These are phyloP conservation scores for Helianthus annuus DNA, from an alignment of 129 eudicot genomes.

Conservation along the genomic window HanXRQr2.0-SUNRISE NC_035443.2:6160757-6161256, in stretches of 20 bases:
- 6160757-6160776: too few species aligned
- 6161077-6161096: conserved; percentile 23
- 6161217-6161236: conserved; percentile 1
- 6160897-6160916: conserved; percentile 85
- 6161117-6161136: conserved; percentile 97
- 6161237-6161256: too few species aligned
- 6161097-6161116: conserved; percentile 79
- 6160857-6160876: conserved; percentile 93
- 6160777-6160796: too few species aligned
- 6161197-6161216: conserved; percentile 64
- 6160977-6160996: conserved; percentile 78
- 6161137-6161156: conserved; percentile 85
- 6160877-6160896: conserved; percentile 89
- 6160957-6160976: conserved; percentile 67
- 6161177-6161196: conserved; percentile 89
- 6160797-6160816: too few species aligned
- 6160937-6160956: conserved; percentile 84
- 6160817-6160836: not conserved
- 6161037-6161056: conserved; percentile 6
- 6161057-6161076: conserved; percentile 24
- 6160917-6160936: conserved; percentile 99
- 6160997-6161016: conserved; percentile 92
- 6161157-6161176: conserved; percentile 79
- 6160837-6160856: conserved; percentile 76
- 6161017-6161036: conserved; percentile 20